Base-by-base conservation (phyloP, 768 basidiomycete species). In the Boletus sp. region DNA sequence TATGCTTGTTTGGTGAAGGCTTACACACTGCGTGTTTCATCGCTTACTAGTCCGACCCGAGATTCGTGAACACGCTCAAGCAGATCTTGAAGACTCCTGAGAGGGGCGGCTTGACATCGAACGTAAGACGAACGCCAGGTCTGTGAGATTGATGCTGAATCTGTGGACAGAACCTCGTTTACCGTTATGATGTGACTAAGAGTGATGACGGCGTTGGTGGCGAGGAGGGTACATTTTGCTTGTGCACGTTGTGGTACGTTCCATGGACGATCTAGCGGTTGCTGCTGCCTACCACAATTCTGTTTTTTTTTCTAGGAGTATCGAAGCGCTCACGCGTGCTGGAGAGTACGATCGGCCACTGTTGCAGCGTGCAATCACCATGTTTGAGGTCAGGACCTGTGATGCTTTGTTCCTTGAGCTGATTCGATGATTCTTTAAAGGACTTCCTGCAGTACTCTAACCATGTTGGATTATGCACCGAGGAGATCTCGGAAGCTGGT, bases 151-250 rank as follows among this genome's bases (percentile, higher is more conserved):
- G 14, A 45, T 39, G 15, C 47, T 57, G 38, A 59, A 55, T 17
- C 5, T 49, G 7, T 45, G 15, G 21, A n/a, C 59, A 92, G 89
- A 87, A 85, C 61, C 79, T 93, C 10, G 89, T 93, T 7, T 96
- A 89, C 66, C 85, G 95, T 8, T 98, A 98, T 70, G 93, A 98
- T 66, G 86, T 89, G 13, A 73, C 70, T 25, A 89, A 89, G 68
- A 85, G 90, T 0, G 87, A 90, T 53, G 96, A 98, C 62, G 96
- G 96, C 7, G 93, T 98, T 13, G 95, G 96, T 2, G 94, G 95
- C 1, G 92, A 96, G 59, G 95, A 97, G 71, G 95, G 95, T 2
- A 94, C 90, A 0, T 97, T 98, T 73, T 92, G 91, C 56, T 75
- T 98, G 44, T 94, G 92, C 64, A 91, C 89, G 0, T 69, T 92